phyloP scores from a whole-genome alignment of 1,139 yeast species.

The Sugiyamaella xylanicola region DNA sequence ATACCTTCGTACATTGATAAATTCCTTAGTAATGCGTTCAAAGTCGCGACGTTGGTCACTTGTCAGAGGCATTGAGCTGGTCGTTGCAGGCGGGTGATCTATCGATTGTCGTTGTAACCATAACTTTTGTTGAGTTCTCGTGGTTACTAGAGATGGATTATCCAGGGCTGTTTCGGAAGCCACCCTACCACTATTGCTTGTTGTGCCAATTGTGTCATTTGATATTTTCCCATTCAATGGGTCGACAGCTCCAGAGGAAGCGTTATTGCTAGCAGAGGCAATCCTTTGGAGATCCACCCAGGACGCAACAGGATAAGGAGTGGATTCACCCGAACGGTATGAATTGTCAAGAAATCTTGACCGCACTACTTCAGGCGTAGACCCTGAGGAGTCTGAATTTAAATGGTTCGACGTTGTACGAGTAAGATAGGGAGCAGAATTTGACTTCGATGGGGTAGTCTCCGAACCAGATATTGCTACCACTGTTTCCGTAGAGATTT shows the following conservation, averaged over 20 bases:
- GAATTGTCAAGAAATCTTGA: conserved; percentile 8
- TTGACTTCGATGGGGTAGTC: not conserved
- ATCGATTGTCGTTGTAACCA: conserved; percentile 82
- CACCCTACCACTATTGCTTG: not conserved
- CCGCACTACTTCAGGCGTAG: conserved; percentile 7
- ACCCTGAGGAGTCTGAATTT: not conserved
- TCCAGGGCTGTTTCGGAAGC: not conserved
- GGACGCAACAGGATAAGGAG: conserved; percentile 24
- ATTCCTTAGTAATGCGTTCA: conserved; percentile 75
- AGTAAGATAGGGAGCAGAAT: not conserved
- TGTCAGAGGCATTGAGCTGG: conserved; percentile 22
- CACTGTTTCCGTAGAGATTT: conserved; percentile 34
- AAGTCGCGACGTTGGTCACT: conserved; percentile 68
- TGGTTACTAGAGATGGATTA: conserved; percentile 38
- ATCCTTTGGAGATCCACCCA: conserved; percentile 28
- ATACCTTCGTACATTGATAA: conserved; percentile 66
- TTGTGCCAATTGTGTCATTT: no score
- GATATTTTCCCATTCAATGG: not conserved
- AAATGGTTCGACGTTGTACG: not conserved
- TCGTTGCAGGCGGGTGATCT: conserved; percentile 39
- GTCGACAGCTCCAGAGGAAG: not conserved
- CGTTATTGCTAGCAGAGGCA: conserved; percentile 2
- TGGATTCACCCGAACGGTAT: conserved; percentile 12
- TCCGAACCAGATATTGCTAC: conserved; percentile 25
- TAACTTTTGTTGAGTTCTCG: conserved; percentile 78